These are phyloP conservation scores for Epichloe festucae DNA, from an alignment of 2,329 filamentous ascomycete genomes.

Conservation along the genomic window DNA sequence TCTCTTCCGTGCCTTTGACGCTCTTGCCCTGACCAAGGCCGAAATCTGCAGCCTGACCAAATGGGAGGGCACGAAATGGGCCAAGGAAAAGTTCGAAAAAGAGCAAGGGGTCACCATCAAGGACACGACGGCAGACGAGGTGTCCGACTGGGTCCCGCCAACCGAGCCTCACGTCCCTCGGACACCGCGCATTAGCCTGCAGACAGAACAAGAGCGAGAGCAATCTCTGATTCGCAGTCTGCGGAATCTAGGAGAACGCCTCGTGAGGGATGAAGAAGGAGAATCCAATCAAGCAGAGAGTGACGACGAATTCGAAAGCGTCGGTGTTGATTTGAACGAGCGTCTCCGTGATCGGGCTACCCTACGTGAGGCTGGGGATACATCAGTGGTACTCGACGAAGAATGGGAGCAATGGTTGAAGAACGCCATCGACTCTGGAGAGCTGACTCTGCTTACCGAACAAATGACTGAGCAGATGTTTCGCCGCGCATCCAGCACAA, in stretches of 20 bases:
- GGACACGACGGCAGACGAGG: constrained; percentile 59
- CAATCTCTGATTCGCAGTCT: constrained; percentile 8
- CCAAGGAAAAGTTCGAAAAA: constrained; percentile 64
- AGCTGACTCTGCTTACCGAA: constrained; percentile 34
- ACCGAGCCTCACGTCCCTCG: background rate
- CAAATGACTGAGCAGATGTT: constrained; percentile 26
- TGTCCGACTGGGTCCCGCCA: constrained; percentile 40
- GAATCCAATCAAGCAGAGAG: constrained; percentile 10
- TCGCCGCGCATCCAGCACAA: constrained; percentile 14
- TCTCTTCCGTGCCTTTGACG: constrained; percentile 65
- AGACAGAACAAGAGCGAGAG: constrained; percentile 8
- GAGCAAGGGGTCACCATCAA: constrained; percentile 58
- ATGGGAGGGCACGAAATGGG: constrained; percentile 77
- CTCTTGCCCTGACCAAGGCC: constrained; percentile 49
- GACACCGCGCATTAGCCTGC: background rate
- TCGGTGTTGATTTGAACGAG: constrained; percentile 50
- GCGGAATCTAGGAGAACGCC: constrained; percentile 7
- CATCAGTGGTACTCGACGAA: constrained; percentile 48
- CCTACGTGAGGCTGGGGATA: constrained; percentile 47
- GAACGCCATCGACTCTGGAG: constrained; percentile 48
- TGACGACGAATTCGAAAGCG: constrained; percentile 31
- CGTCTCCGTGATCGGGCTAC: constrained; percentile 52
- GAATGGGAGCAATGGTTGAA: constrained; percentile 68
- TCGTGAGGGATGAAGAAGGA: constrained; percentile 4
- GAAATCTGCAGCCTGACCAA: constrained; percentile 63